Base-by-base conservation (phyloP, 2,329 filamentous ascomycete genomes). In the Alternaria alternata region DNA sequence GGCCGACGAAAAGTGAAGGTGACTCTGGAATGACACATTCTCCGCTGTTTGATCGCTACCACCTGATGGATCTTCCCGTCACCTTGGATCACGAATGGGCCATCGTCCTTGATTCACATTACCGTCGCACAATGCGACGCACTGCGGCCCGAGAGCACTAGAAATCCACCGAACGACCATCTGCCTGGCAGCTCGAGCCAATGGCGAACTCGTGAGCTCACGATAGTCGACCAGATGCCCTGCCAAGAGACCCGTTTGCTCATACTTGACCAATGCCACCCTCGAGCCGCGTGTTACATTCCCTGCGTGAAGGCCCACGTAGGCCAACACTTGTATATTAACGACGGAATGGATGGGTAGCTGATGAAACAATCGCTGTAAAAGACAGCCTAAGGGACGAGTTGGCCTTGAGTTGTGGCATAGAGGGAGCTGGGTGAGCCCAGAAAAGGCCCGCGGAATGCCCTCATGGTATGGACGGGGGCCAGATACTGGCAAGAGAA, bases 1-100 rank as follows among this genome's bases (percentile, higher is more conserved):
- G 54, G 48, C 43, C 41, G 48, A 42, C 34, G 18, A 41, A 41
- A 65, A 57, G 69, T 72, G 69, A 71, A 67, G 64, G n/a, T 56
- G 59, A 42, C 52, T 56, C 46, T 42, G 53, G 58, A 52, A 67
- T 70, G 62, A 67, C 62, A 26, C 41, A 51, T 42, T 20, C 22
- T 2, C 36, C 43, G 58, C 51, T 64, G 72, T 71, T 70, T 69
- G 70, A 54, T 7, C 9, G 22, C 16, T 43, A 47, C 47, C 63
- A 54, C 59, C 62, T 70, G 65, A 65, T 61, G 55, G 46, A 53
- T 38, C 22, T 16, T 44, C 39, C 47, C 11, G 48, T 64, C 57
- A 57, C 44, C n/a, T 43, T 54, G 57, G 48, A 46, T 38, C 43
- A 57, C 47, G 51, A 57, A 54, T 49, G 48, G 48, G 28, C 30